phyloP scores from a whole-genome alignment of 2,329 filamentous ascomycete species.

The Raffaelea arxii region DNA sequence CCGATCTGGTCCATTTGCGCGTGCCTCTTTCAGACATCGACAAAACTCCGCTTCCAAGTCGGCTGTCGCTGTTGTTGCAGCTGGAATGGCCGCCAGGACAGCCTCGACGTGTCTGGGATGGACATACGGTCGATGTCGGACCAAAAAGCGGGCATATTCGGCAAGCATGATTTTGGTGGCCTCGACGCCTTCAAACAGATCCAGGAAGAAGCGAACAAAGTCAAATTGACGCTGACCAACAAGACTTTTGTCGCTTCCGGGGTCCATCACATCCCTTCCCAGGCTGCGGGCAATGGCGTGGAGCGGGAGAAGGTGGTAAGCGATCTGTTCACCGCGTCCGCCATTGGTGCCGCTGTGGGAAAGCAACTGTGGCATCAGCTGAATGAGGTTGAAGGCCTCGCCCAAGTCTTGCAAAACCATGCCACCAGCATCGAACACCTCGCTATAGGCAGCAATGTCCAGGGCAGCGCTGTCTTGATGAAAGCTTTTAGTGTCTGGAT shows the following conservation, averaged over 20 bases:
- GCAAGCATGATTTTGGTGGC: not conserved
- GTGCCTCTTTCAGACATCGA: not conserved
- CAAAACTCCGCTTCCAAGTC: not conserved
- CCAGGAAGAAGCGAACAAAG: not conserved
- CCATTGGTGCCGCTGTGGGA: not conserved
- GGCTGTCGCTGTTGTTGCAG: not conserved
- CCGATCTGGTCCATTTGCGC: not conserved
- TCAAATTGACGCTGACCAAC: no score
- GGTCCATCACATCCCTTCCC: no score
- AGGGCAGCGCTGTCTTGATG: not conserved
- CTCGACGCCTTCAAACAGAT: constrained; percentile 1
- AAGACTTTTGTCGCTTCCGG: no score
- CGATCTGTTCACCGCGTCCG: no score
- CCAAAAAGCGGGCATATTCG: not conserved
- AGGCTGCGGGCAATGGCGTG: no score
- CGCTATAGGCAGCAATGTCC: constrained; percentile 2
- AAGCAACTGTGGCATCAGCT: constrained; percentile 3
- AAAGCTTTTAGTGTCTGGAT: not conserved
- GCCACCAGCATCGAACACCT: not conserved
- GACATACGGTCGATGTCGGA: constrained; percentile 1
- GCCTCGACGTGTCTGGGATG: not conserved
- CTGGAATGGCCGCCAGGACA: not conserved
- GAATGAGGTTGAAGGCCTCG: constrained; percentile 2
- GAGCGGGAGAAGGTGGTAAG: no score
- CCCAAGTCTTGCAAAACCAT: not conserved